Evolutionary conservation across 805 yeast genomes (phyloP), one percentile per base, ranked within the genome.

Genomic region (Candida insectalens): DNA sequence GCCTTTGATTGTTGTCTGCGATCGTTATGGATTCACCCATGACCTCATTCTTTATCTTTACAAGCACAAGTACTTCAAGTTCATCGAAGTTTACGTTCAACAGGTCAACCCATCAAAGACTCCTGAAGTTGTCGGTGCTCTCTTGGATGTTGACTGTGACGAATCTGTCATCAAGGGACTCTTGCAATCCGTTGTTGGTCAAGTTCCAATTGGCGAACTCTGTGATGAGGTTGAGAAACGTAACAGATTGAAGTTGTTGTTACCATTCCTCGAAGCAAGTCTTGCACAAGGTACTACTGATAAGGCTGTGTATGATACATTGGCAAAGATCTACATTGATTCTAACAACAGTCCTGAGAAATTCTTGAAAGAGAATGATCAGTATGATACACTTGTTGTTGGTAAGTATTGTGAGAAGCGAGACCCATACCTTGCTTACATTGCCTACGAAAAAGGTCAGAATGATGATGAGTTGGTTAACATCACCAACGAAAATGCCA

Each of bases 341-440:
- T 83, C 95, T 39, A 92, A 92, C 70, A 92, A 92, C 67, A 82
- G 87, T 47, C 97, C 99, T 25, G 99, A 92, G 59, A 87, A 85
- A 60, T 92, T 92, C 69, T 71, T 92, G 65, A 80, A 77, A 55
- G 97, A 89, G 60, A 92, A 92, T 60, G 71, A 77, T 47, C 70
- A 71, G 52, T 92, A 92, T 63, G 94, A 92, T 62, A 81, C 97
- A n/a, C 66, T 83, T 46, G 82, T 82, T 49, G 96, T 92, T 45
- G 99, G 98, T 69, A 85, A 77, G 56, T 92, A 92, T 68, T 92
- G 99, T 71, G 99, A 92, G 63, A 89, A 84, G 74, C 83, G 98
- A 62, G 99, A 92, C 54, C 99, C 99, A 42, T 92, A 85, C 63
- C 69, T 92, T 56, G 99, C 98, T 19, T 92, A 85, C 60, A 92